Percentiles rank a stretch among this genome's conserved stretches.
Conservation (phyloP, 1,284 basidiomycete genomes). For the Irpex sp. region DNA sequence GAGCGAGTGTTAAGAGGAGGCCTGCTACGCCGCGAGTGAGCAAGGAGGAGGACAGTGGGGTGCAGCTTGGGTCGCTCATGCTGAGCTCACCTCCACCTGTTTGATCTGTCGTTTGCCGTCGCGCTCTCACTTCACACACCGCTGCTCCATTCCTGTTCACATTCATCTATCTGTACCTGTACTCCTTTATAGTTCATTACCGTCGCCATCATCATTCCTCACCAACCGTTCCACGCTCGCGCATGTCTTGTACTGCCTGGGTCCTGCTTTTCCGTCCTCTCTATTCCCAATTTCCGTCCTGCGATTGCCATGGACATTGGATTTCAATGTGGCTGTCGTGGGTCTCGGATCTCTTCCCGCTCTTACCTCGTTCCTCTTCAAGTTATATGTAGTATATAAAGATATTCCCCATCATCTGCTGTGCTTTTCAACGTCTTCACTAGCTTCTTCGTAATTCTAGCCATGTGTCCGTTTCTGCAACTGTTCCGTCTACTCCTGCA, state of each 20-base stretch:
- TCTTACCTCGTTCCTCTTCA: neutral
- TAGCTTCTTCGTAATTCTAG: neutral
- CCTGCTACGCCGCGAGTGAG: constrained; percentile 8
- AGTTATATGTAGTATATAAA: neutral
- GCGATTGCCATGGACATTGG: neutral
- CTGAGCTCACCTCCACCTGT: neutral
- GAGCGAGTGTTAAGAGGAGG: constrained; percentile 60
- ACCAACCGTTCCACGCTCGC: neutral
- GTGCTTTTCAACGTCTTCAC: neutral
- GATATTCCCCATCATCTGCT: neutral
- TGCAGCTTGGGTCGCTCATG: neutral
- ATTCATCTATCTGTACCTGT: neutral
- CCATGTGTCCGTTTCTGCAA: neutral
- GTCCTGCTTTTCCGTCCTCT: too few relatives aligned
- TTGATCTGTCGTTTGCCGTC: neutral
- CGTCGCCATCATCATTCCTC: neutral
- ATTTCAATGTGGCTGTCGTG: neutral
- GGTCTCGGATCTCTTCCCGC: neutral
- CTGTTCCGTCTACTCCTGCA: neutral
- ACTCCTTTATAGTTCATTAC: neutral
- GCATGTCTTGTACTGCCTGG: too few relatives aligned
- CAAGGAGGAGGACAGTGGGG: constrained; percentile 12
- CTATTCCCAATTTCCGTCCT: neutral
- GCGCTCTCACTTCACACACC: neutral
- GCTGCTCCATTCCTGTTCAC: neutral